Conservation (phyloP, 1,284 basidiomycete genomes). For the Flammula alnicola region DNA sequence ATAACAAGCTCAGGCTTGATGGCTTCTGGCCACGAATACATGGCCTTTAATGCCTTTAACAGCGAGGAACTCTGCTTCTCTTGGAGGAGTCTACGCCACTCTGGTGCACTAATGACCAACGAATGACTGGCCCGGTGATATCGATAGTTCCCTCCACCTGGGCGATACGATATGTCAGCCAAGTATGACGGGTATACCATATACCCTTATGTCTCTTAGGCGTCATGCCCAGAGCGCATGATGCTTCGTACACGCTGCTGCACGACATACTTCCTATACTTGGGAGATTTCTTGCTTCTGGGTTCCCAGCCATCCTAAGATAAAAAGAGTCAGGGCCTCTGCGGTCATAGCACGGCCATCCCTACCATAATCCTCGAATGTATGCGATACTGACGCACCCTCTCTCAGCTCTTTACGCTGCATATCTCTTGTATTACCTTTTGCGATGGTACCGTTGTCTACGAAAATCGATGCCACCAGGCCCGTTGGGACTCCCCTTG, state of each 20-base stretch:
- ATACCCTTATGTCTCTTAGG: conserved; percentile 3
- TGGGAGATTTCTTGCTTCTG: not conserved
- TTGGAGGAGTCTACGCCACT: no score
- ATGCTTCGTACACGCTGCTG: not conserved
- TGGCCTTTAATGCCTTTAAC: no score
- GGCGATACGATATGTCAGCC: no score
- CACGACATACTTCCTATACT: not conserved
- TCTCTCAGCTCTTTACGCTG: conserved; percentile 10
- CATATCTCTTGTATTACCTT: conserved; percentile 20
- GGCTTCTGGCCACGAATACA: no score
- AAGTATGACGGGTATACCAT: conserved; percentile 11
- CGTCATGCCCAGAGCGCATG: not conserved
- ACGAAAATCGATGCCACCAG: conserved; percentile 46
- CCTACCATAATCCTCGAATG: conserved; percentile 1
- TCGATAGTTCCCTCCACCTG: no score
- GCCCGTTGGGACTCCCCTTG: conserved; percentile 46
- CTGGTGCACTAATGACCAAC: no score
- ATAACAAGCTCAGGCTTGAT: no score
- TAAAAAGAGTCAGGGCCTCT: not conserved
- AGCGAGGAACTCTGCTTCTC: no score
- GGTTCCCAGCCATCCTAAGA: not conserved
- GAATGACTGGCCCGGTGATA: no score
- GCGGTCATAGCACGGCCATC: not conserved
- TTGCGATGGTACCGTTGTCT: conserved; percentile 33
- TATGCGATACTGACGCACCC: conserved; percentile 7